Evolutionary conservation across 129 eudicot genomes (phyloP).

Genomic region (Chrysanthemum makinoi): DNA sequence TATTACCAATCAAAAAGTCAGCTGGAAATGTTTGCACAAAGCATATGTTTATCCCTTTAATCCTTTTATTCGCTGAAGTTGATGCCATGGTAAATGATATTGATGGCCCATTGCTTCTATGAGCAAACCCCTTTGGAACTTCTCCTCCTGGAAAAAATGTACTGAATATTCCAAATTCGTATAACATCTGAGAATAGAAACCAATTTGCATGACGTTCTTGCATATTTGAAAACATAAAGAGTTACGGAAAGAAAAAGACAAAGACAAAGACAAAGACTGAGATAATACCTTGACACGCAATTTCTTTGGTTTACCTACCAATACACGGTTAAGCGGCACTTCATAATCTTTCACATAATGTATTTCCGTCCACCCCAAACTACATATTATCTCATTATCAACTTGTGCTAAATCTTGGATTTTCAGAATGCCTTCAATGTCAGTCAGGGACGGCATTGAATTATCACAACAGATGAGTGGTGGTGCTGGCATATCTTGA

Average conservation of each 20-base stretch:
- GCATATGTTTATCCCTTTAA: not conserved
- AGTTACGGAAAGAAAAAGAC: no score
- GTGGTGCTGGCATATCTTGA: not conserved
- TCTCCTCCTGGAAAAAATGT: slow-evolving; percentile 12
- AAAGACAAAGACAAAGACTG: not conserved
- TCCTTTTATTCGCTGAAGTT: slow-evolving; percentile 1
- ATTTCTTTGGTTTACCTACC: not conserved
- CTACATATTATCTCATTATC: not conserved
- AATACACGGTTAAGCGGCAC: not conserved
- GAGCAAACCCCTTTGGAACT: slow-evolving; percentile 3
- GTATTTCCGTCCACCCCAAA: slow-evolving; percentile 10
- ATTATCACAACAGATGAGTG: not conserved
- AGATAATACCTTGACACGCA: not conserved
- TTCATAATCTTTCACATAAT: not conserved
- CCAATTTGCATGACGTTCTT: not conserved
- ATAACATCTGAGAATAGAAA: not conserved
- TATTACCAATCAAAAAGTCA: not conserved
- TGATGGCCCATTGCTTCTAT: not conserved
- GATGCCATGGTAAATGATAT: not conserved
- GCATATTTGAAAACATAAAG: not conserved
- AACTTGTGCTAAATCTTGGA: not conserved
- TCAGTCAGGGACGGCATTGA: not conserved
- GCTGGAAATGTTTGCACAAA: not conserved
- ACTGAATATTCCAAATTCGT: slow-evolving; percentile 21
- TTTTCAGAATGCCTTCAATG: not conserved